Conservation (phyloP, 306 rosid species). For the Prunus kanzakura region DNA sequence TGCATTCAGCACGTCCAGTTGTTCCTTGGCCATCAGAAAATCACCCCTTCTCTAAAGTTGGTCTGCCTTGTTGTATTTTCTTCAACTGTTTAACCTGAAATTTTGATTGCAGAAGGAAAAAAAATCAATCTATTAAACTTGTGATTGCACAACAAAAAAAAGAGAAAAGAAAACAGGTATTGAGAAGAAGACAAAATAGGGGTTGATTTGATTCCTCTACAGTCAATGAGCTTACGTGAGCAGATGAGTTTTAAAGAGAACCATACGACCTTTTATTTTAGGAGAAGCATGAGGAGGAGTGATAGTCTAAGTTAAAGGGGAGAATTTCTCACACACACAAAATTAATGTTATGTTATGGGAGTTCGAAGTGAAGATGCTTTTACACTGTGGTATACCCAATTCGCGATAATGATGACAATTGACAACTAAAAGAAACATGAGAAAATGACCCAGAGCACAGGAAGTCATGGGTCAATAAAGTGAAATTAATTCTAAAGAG, state of each 20-base stretch:
- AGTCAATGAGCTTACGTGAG: background rate
- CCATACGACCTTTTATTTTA: background rate
- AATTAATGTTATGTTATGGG: no score
- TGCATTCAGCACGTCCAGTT: conserved; percentile 61
- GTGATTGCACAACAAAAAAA: background rate
- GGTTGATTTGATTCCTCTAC: background rate
- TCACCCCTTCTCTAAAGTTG: background rate
- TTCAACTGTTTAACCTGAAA: conserved; percentile 12
- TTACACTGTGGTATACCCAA: no score
- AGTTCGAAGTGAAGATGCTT: no score
- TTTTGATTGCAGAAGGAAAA: background rate
- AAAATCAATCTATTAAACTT: background rate
- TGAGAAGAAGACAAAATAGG: conserved; percentile 18
- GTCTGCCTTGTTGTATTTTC: background rate
- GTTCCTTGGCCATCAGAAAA: conserved; percentile 48
- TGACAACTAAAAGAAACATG: background rate
- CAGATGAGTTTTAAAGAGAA: conserved; percentile 2
- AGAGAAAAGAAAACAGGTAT: background rate
- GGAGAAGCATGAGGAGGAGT: no score
- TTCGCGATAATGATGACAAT: background rate
- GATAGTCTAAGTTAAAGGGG: no score
- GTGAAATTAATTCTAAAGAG: background rate
- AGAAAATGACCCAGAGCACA: conserved; percentile 2
- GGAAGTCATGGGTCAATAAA: conserved; percentile 23
- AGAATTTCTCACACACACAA: no score